A percentile compares a stretch with the other conserved stretches of the same genome.
phyloP scores from a whole-genome alignment of 805 yeast genomes.

The Candida bentonensis region DNA sequence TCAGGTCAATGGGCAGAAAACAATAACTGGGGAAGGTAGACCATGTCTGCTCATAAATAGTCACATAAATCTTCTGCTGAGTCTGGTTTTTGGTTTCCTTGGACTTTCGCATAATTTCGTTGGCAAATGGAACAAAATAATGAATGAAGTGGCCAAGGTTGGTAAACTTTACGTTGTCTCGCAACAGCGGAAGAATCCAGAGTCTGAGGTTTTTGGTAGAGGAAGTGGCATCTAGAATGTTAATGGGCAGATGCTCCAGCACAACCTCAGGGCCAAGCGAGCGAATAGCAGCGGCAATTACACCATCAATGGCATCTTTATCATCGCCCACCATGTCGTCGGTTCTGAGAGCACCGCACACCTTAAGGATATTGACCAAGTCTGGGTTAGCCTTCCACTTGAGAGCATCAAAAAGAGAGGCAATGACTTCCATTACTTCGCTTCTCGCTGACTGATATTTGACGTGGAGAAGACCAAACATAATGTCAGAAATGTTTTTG shows the following conservation, averaged over 20 bases:
- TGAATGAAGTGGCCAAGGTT: slow-evolving; percentile 46
- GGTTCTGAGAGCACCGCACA: slow-evolving; percentile 78
- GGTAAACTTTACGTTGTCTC: slow-evolving; percentile 73
- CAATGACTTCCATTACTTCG: slow-evolving; percentile 56
- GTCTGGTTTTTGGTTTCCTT: slow-evolving; percentile 28
- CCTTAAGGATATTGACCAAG: slow-evolving; percentile 47
- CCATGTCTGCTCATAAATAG: slow-evolving; percentile 88
- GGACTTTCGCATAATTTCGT: slow-evolving; percentile 16
- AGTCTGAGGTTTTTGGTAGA: slow-evolving; percentile 50
- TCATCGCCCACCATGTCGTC: slow-evolving; percentile 53
- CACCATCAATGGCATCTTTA: slow-evolving; percentile 65
- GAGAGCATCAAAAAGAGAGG: slow-evolving; percentile 48
- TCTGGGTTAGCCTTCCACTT: slow-evolving; percentile 58
- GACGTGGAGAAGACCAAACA: slow-evolving; percentile 51
- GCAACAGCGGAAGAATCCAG: slow-evolving; percentile 81
- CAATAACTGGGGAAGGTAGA: slow-evolving; percentile 79
- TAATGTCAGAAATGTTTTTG: slow-evolving; percentile 35
- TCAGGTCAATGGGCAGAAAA: slow-evolving; percentile 69
- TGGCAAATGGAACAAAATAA: slow-evolving; percentile 51
- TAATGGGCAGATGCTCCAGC: slow-evolving; percentile 60
- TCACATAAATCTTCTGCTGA: slow-evolving; percentile 64
- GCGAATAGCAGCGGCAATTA: slow-evolving; percentile 63
- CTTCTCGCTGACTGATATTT: slow-evolving; percentile 64
- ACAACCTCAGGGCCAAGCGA: slow-evolving; percentile 82
- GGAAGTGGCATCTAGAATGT: slow-evolving; percentile 26